These are phyloP conservation scores for Linderniella brevidens DNA, from an alignment of 257 asterid genomes.

Conservation along the genomic window DNA sequence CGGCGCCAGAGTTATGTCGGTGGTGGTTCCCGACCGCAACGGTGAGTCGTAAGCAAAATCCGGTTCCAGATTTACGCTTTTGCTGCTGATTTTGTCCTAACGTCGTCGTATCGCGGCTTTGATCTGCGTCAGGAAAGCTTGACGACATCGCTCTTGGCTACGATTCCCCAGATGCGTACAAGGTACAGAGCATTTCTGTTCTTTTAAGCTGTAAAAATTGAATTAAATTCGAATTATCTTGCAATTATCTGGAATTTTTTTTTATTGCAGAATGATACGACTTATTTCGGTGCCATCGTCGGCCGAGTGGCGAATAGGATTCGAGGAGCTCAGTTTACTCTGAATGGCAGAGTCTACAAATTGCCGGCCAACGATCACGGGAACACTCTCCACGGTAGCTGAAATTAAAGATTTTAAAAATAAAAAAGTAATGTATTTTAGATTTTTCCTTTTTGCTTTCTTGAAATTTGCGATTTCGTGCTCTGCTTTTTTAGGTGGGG, in stretches of 20 bases:
- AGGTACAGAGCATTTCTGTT: slow-evolving; percentile 22
- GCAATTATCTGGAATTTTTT: not conserved
- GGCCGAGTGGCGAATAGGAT: slow-evolving; percentile 87
- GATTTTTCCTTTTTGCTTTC: not conserved
- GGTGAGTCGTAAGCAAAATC: slow-evolving; percentile 1
- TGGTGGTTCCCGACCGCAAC: slow-evolving; percentile 1
- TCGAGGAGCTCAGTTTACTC: slow-evolving; percentile 49
- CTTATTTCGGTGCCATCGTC: slow-evolving; percentile 62
- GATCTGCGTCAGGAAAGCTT: slow-evolving; percentile 67
- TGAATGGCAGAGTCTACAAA: slow-evolving; percentile 36
- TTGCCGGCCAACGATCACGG: slow-evolving; percentile 66
- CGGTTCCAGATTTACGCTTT: not conserved
- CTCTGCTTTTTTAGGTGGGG: slow-evolving; percentile 34
- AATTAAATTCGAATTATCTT: not conserved
- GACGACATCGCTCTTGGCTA: slow-evolving; percentile 74
- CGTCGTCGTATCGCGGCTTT: not conserved
- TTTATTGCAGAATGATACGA: slow-evolving; percentile 43
- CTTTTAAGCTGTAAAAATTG: not conserved
- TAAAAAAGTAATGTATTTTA: too few species aligned
- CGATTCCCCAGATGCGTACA: slow-evolving; percentile 41
- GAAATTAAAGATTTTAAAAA: too few species aligned
- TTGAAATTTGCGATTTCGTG: not conserved
- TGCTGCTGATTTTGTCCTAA: not conserved
- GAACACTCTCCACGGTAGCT: slow-evolving; percentile 71
- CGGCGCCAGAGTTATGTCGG: slow-evolving; percentile 7